phyloP scores from a whole-genome alignment of 805 yeast species.

The Monosporozyma aerobia region DNA sequence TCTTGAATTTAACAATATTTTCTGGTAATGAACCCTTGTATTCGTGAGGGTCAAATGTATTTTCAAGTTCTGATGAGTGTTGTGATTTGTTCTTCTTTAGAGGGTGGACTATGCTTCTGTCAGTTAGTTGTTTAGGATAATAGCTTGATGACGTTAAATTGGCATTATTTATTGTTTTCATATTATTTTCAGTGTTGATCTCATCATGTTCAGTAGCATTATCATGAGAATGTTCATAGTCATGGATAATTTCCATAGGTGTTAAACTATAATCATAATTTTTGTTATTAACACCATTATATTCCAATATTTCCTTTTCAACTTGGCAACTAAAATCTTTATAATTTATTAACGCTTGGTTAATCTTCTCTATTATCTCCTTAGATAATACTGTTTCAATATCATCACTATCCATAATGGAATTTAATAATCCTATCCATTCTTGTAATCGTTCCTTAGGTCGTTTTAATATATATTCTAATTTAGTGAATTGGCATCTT shows the following conservation, averaged over 20 bases:
- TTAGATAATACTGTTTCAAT: not conserved
- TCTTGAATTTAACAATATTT: constrained; percentile 17
- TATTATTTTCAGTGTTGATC: not conserved
- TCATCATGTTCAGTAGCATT: not conserved
- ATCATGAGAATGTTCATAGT: constrained; percentile 9
- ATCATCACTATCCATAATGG: not conserved
- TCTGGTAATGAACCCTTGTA: constrained; percentile 13
- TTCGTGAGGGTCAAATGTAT: not conserved
- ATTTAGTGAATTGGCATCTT: constrained; percentile 18
- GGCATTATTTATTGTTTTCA: not conserved
- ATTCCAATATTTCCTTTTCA: constrained; percentile 14
- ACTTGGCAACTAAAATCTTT: constrained; percentile 10
- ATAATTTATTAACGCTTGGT: constrained; percentile 7
- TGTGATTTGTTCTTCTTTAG: not conserved
- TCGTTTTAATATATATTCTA: constrained; percentile 27
- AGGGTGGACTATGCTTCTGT: not conserved
- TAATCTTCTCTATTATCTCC: not conserved
- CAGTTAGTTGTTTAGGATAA: not conserved
- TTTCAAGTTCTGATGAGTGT: not conserved
- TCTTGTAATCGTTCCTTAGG: constrained; percentile 29
- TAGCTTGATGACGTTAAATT: constrained; percentile 6
- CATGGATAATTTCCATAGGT: constrained; percentile 24
- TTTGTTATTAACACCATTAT: constrained; percentile 7
- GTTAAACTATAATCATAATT: constrained; percentile 20
- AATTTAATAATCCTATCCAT: constrained; percentile 13